Conservation (phyloP, 2,329 filamentous ascomycete species). For the Talaromyces sp. region DNA sequence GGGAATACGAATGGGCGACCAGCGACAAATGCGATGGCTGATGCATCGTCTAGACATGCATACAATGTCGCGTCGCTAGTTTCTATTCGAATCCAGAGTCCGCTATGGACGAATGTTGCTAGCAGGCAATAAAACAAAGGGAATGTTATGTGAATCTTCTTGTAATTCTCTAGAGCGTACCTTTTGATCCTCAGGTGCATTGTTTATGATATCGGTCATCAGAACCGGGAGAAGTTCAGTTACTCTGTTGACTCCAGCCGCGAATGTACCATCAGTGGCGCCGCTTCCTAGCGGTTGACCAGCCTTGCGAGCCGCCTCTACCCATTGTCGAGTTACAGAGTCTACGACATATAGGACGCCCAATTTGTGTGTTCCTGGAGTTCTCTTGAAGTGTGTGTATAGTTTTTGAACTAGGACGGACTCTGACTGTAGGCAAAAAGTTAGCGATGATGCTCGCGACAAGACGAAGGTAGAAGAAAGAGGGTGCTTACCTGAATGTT, state of each 20-base stretch:
- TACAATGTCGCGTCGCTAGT: background rate
- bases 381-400: slow-evolving; percentile 95
- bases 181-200: slow-evolving; percentile 91
- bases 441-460: background rate
- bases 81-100: slow-evolving; percentile 14
- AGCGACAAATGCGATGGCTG: slow-evolving; percentile 17
- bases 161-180: slow-evolving; percentile 59
- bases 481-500: slow-evolving; percentile 75
- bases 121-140: slow-evolving; percentile 9
- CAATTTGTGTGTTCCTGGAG: slow-evolving; percentile 91
- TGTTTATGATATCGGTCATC: slow-evolving; percentile 91
- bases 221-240: slow-evolving; percentile 88
- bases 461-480: background rate
- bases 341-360: slow-evolving; percentile 99
- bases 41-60: slow-evolving; percentile 23
- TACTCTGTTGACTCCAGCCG: slow-evolving; percentile 92
- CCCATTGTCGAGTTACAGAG: slow-evolving; percentile 98
- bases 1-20: slow-evolving; percentile 15
- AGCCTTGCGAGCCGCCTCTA: slow-evolving; percentile 85
- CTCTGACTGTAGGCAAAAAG: slow-evolving; percentile 65
- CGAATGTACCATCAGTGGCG: slow-evolving; percentile 87
- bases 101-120: slow-evolving; percentile 8
- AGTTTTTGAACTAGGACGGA: slow-evolving; percentile 93
- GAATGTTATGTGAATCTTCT: slow-evolving; percentile 23
- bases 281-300: slow-evolving; percentile 76